Base-by-base conservation (phyloP, 805 yeast species). In the Cyberlindnera amylophila region DNA sequence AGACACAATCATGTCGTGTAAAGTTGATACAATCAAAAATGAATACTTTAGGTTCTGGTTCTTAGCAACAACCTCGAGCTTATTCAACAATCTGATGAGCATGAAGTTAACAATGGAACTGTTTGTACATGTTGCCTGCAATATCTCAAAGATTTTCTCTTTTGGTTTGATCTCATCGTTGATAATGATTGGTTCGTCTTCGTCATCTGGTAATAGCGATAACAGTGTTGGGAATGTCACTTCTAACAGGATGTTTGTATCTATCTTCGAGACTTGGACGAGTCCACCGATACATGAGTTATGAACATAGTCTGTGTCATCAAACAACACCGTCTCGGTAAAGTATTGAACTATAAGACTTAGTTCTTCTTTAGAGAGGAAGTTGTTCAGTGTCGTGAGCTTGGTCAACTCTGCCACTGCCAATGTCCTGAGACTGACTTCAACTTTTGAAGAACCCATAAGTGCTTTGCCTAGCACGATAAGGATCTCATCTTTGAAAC, bases 391-490 rank as follows among this genome's bases (percentile, higher is more conserved):
- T 24, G 69, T 64, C 8, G 81, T 66, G 33, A 87, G 55, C 38
- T 77, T 76, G 0, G 79, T 70, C 38, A 88, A 69, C 34, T 84
- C 86, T 41, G 77, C 77, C 23, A 85, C 66, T 1, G 93, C 76
- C 32, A 82, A 65, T 21, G 83, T 71, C 53, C 88, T 72, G 43
- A 88, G 68, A 1, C 89, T 77, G 10, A 80, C 81, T 53, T 86
- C 96, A 24, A 77, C 64, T 27, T 71, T 72, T 0, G 95, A 79
- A 0, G 86, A 72, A 0, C 83, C 73, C 57, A 82, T 75, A 37
- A 90, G 67, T 5, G 86, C 72, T 54, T 77, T 81, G n/a, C 89
- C 79, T 50, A 87, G 60, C 33, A 82, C 66, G 41, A 81, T 76
- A 24, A 89, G 63, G 13, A 90, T 66, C 31, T 79, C 79, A 53